Evolutionary conservation across 2,329 filamentous ascomycete species (phyloP), one percentile per base, ranked within the genome.

Genomic region (Cadophora luteo-olivacea): DNA sequence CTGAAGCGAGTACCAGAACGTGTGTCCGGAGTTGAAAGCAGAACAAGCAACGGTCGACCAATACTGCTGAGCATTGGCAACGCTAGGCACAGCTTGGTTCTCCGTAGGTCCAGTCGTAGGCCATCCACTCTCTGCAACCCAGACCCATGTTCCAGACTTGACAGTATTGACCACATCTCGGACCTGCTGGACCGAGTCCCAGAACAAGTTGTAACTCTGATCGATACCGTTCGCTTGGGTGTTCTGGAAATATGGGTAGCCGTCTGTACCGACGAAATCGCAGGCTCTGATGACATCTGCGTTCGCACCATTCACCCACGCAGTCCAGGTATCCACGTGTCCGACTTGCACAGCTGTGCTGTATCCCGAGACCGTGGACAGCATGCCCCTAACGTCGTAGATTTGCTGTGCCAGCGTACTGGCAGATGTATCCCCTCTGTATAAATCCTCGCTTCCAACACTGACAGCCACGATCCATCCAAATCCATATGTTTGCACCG

Each of bases 251-350:
- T 89, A 91, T 36, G 89, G 88, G 78, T 90, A 91, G 75, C 87
- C 87, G 72, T 91, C 87, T 49, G 89, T 84, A 61, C 89, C 88
- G 67, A 91, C 77, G 79, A 86, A 91, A 81, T 92, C 89, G 69
- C 86, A 82, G 65, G 87, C 88, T 68, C 86, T 82, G 71, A 91
- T 84, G 68, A 91, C 88, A 65, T 81, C 79, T 74, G 83, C 83
- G 82, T 90, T 91, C 75, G 83, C 84, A 68, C 78, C 70, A 79
- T 91, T 86, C 58, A 85, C 82, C 86, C 87, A 89, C 58, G 83
- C 84, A 55, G 88, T 88, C 86, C 88, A 91, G 64, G 89, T 91
- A 79, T 92, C 89, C 72, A 91, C 89, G 78, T 91, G 89, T 19
- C 89, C 81, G 9, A 94, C 86, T 62, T 85, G 80, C 1, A 75